Base-by-base conservation (phyloP, 2,329 filamentous ascomycete genomes). In the Ceratocystis cacaofunesta region DNA sequence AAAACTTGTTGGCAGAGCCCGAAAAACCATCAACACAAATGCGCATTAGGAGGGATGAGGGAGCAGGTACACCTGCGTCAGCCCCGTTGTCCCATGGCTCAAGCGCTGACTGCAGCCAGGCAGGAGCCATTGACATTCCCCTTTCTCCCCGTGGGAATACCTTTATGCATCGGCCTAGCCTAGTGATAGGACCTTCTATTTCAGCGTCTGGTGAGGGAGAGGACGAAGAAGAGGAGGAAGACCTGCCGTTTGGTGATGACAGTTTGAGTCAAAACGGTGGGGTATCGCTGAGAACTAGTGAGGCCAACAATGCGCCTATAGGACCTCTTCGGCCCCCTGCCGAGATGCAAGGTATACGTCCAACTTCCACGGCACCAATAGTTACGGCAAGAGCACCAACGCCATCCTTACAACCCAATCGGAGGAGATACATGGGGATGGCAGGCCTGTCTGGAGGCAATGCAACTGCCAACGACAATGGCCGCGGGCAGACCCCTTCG, bases 61-160 rank as follows among this genome's bases (percentile, higher is more conserved):
- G 22, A 15, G 8, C 46, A 15, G 46, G 63, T 15, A 61, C 55
- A 30, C 52, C 52, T 4, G 25, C 50, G 12, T 60, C 61, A 25
- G 48, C 28, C 1, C 46, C 48, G 22, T 7, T 63, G 17, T 62
- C 48, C 15, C 71, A 75, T 70, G 74, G 75, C 72, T 71, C 69
- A 69, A 74, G 76, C 61, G 72, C 76, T 32, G 79, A 77, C 10
- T 76, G 78, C 63, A 77, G 82, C 65, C 82, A 82, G 2, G 17
- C 58, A 12, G 62, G 61, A 83, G 86, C 86, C 1, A 90, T 90
- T 65, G 85, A 89, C 68, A 90, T 90, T 52, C 87, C 87, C 0
- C 78, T 86, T 1, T 90, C 87, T 0, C 88, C 88, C 2, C 80
- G 86, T 62, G 77, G 82, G 36, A 78, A 77, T 36, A 77, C 77